These are phyloP conservation scores for Polymyxa betae DNA, from an alignment of 208 protist species.

Conservation along the genomic window DNA sequence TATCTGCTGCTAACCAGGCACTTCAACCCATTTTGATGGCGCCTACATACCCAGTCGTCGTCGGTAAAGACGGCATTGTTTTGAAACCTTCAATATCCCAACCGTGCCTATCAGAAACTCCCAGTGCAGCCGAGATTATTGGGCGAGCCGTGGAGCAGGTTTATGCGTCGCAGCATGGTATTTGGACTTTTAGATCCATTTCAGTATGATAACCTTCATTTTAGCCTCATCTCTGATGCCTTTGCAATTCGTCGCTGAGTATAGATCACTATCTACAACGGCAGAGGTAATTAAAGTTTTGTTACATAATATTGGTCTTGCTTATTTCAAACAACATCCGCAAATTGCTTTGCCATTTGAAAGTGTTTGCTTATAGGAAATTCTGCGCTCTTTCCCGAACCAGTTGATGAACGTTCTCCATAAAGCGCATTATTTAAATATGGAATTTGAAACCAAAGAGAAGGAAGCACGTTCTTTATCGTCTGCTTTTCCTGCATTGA, in stretches of 20 bases:
- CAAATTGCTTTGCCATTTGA: neutral
- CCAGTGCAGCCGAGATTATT: too few relatives aligned
- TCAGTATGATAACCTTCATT: too few relatives aligned
- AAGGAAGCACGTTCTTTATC: neutral
- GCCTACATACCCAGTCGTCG: too few relatives aligned
- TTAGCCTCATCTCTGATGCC: neutral
- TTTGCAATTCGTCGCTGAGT: conserved; percentile 51
- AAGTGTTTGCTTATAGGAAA: neutral
- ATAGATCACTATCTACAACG: neutral
- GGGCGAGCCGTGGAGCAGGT: too few relatives aligned
- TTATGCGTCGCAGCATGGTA: too few relatives aligned
- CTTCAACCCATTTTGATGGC: too few relatives aligned
- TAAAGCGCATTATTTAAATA: conserved; percentile 34
- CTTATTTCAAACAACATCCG: neutral
- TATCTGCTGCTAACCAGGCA: neutral
- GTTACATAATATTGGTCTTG: too few relatives aligned
- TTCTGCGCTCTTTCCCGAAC: neutral
- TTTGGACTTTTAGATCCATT: too few relatives aligned
- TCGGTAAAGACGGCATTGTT: too few relatives aligned
- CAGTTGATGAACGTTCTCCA: conserved; percentile 37
- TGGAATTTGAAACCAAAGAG: conserved; percentile 35
- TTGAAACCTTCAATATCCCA: too few relatives aligned
- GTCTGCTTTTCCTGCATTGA: neutral
- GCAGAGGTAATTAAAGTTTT: conserved; percentile 19
- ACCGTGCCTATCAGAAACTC: too few relatives aligned